phyloP scores from a whole-genome alignment of 1,284 basidiomycete species.

The Puccinia polysora region DNA sequence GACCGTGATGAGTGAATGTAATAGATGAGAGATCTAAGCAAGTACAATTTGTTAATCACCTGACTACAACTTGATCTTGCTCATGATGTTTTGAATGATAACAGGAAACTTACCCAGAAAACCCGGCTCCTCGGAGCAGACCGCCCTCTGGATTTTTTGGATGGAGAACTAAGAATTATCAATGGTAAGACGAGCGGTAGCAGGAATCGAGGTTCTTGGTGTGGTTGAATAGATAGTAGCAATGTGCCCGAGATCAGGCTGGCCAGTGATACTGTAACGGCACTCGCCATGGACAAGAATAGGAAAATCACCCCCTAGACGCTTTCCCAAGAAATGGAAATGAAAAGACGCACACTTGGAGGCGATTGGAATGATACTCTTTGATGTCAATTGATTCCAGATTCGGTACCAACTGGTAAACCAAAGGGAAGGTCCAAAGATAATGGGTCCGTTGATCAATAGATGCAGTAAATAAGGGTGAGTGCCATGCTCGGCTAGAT shows the following conservation, averaged over 20 bases:
- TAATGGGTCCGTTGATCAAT: slow-evolving; percentile 52
- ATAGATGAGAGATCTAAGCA: slow-evolving; percentile 18
- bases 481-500: slow-evolving; percentile 52
- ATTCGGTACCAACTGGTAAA: neutral
- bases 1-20: slow-evolving; percentile 9
- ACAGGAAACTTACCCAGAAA: slow-evolving; percentile 25
- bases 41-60: too few relatives aligned
- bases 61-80: too few relatives aligned
- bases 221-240: slow-evolving; percentile 52
- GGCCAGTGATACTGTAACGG: slow-evolving; percentile 5
- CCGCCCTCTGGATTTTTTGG: neutral
- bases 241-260: slow-evolving; percentile 45
- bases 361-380: neutral
- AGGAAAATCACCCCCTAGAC: too few relatives aligned
- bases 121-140: neutral
- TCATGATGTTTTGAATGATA: too few relatives aligned
- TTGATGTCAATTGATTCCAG: neutral
- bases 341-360: neutral
- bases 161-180: slow-evolving; percentile 35
- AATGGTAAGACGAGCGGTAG: slow-evolving; percentile 51
- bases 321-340: neutral
- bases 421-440: slow-evolving; percentile 48
- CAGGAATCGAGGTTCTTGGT: slow-evolving; percentile 54
- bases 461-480: slow-evolving; percentile 53
- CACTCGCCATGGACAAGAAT: neutral